Evolutionary conservation across 2,329 filamentous ascomycete species (phyloP).

Genomic region (Aspergillus sp.): DNA sequence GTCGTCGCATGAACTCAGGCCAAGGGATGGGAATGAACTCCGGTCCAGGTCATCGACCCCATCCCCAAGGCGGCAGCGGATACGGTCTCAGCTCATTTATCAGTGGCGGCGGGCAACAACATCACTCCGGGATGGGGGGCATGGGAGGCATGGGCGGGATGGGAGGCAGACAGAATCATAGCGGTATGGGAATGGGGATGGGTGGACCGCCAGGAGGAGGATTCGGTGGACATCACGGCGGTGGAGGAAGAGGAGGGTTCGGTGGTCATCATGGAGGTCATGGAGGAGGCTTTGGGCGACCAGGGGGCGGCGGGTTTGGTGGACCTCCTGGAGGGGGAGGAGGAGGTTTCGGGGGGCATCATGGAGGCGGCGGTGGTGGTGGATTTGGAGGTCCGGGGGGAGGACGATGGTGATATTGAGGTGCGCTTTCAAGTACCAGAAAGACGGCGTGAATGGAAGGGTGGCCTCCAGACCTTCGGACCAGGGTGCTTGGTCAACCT

Average conservation of each 20-base stretch:
- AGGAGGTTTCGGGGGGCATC: not conserved
- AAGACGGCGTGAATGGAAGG: too few relatives aligned
- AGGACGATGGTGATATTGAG: not conserved
- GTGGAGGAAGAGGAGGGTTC: not conserved
- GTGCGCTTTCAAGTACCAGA: too few relatives aligned
- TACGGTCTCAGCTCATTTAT: not conserved
- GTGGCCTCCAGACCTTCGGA: too few relatives aligned
- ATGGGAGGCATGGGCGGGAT: not conserved
- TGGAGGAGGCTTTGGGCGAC: not conserved
- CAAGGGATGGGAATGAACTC: not conserved
- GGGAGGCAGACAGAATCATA: not conserved
- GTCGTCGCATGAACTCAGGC: not conserved
- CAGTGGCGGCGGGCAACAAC: too few relatives aligned
- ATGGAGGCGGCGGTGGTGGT: too few relatives aligned
- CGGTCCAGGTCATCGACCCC: not conserved
- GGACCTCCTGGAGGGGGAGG: too few relatives aligned
- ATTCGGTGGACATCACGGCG: not conserved
- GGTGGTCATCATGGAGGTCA: not conserved
- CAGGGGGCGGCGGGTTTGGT: not conserved
- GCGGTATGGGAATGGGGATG: too few relatives aligned
- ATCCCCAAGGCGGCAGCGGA: not conserved
- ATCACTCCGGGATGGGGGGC: not conserved
- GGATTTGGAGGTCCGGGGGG: not conserved
- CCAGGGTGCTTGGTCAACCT: too few relatives aligned
- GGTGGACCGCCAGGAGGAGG: too few relatives aligned